Evolutionary conservation across 805 yeast species (phyloP).

Genomic region (Ogataea polymorpha): DNA sequence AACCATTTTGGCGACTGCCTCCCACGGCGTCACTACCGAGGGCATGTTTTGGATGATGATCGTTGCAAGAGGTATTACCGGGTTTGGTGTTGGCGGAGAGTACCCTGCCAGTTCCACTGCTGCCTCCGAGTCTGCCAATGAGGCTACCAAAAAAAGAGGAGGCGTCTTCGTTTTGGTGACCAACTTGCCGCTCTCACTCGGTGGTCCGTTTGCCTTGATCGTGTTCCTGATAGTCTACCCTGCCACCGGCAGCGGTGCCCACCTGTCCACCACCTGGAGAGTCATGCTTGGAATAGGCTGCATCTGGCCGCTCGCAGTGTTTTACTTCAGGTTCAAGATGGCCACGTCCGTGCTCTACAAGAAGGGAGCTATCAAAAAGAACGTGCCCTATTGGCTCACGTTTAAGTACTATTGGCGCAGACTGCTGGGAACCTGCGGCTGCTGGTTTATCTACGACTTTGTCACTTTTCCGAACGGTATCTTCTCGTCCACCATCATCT

Average conservation of each 20-base stretch:
- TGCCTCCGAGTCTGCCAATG: constrained; percentile 64
- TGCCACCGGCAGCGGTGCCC: constrained; percentile 46
- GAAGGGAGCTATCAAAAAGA: constrained; percentile 57
- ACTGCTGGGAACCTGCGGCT: constrained; percentile 64
- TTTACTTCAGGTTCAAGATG: constrained; percentile 70
- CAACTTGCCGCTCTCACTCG: constrained; percentile 68
- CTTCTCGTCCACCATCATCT: constrained; percentile 47
- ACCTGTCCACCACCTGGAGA: constrained; percentile 61
- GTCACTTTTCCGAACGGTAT: constrained; percentile 77
- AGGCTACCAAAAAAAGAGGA: constrained; percentile 59
- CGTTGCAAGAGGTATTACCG: constrained; percentile 71
- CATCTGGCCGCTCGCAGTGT: constrained; percentile 68
- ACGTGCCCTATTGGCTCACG: constrained; percentile 57
- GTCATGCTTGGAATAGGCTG: constrained; percentile 62
- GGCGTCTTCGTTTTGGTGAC: constrained; percentile 64
- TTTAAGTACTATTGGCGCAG: constrained; percentile 67
- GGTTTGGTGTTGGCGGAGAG: constrained; percentile 71
- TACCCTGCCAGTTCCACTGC: constrained; percentile 63
- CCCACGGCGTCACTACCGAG: constrained; percentile 47
- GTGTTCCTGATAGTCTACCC: constrained; percentile 66
- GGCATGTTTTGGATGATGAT: constrained; percentile 59
- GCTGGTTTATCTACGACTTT: constrained; percentile 81
- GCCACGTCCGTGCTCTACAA: constrained; percentile 62
- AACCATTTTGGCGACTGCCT: constrained; percentile 54
- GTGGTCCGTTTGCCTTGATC: constrained; percentile 73